A percentile compares a stretch with the other conserved stretches of the same genome.
phyloP scores from a whole-genome alignment of 352 stramenopile species.

The Globisporangium perplexum region DNA sequence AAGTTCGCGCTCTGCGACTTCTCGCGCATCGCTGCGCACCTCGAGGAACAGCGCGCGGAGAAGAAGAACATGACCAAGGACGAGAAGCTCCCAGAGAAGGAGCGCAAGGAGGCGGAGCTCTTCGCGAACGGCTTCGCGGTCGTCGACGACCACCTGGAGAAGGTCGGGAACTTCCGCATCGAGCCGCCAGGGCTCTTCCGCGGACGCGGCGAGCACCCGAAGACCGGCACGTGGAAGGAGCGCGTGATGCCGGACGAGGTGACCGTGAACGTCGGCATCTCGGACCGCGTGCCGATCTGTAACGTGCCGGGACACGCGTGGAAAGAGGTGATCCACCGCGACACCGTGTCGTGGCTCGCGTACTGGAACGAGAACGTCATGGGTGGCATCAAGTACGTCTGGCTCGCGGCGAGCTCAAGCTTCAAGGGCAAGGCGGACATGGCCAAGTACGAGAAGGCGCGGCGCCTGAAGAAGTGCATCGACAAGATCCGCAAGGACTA shows the following conservation, averaged over 20 bases:
- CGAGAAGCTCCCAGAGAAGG: constrained; percentile 86
- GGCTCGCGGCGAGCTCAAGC: constrained; percentile 94
- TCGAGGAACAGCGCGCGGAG: constrained; percentile 90
- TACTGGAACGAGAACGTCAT: constrained; percentile 99
- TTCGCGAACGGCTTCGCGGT: constrained; percentile 95
- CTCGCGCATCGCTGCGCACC: constrained; percentile 88
- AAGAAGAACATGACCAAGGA: constrained; percentile 97
- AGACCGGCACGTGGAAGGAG: constrained; percentile 98
- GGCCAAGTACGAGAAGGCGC: constrained; percentile 99
- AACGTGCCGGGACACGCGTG: constrained; percentile 94
- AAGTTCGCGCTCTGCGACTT: constrained; percentile 98
- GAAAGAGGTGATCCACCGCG: constrained; percentile 95
- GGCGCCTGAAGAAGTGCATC: constrained; percentile 97
- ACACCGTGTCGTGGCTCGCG: constrained; percentile 89
- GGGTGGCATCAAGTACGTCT: constrained; percentile 98
- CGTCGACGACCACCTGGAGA: constrained; percentile 98
- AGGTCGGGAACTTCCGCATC: constrained; percentile 96
- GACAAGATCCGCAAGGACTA: constrained; percentile 93
- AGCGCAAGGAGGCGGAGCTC: constrained; percentile 89
- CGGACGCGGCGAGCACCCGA: constrained; percentile 97
- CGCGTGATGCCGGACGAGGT: constrained; percentile 96
- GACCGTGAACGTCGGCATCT: constrained; percentile 95
- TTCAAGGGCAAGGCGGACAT: constrained; percentile 99
- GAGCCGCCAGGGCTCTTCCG: constrained; percentile 98
- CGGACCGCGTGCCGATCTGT: constrained; percentile 89